Percentiles rank a stretch among this genome's conserved stretches.
phyloP scores from a whole-genome alignment of 306 rosid genomes.

The Casuarina cunninghamiana region DNA sequence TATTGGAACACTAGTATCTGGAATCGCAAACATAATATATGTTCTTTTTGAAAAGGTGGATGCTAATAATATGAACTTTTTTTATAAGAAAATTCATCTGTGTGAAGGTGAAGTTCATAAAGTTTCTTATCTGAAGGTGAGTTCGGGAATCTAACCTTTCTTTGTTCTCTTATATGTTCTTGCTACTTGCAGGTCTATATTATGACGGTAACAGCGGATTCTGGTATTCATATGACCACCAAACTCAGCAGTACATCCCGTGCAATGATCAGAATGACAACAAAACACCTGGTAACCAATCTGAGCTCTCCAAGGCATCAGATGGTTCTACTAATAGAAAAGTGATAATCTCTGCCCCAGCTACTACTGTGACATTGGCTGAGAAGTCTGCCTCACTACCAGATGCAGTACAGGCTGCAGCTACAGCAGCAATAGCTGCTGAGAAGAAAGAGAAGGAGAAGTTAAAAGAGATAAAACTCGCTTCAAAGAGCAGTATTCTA shows the following conservation, averaged over 20 bases:
- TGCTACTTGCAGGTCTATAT: constrained; percentile 68
- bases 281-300: constrained; percentile 49
- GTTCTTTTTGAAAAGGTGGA: neutral
- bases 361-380: constrained; percentile 56
- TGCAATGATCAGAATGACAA: constrained; percentile 78
- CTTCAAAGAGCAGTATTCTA: constrained; percentile 91
- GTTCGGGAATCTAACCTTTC: constrained; percentile 4
- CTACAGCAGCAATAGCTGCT: constrained; percentile 90
- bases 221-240: constrained; percentile 91
- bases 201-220: constrained; percentile 84
- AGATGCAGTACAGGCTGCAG: constrained; percentile 95
- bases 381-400: constrained; percentile 86
- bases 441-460: constrained; percentile 94
- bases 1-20: neutral
- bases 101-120: neutral
- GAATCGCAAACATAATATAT: neutral
- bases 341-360: constrained; percentile 90
- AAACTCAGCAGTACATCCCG: constrained; percentile 76
- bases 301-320: constrained; percentile 62
- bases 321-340: constrained; percentile 69
- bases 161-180: constrained; percentile 22
- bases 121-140: neutral
- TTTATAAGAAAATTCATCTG: neutral
- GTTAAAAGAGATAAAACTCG: constrained; percentile 86
- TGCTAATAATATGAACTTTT: neutral